These are phyloP conservation scores for Penicillium sp. DNA, from an alignment of 2,329 filamentous ascomycete species.

Conservation along the genomic window DNA sequence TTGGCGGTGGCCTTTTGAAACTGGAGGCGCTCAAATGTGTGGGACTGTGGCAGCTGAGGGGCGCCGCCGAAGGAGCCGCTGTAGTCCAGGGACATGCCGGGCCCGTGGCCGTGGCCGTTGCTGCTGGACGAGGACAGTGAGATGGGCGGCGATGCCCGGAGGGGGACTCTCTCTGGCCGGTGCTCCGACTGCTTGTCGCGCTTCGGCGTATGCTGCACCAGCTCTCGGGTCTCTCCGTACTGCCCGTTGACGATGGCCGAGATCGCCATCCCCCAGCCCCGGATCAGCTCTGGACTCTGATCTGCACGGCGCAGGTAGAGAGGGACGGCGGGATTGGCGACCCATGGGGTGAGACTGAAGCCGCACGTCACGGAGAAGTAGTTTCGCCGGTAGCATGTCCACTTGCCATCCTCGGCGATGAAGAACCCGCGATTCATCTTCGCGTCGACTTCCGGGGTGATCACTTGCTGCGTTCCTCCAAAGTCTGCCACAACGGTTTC, in stretches of 20 bases:
- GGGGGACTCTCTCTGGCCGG: constrained; percentile 62
- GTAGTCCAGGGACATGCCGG: constrained; percentile 31
- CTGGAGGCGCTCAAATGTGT: constrained; percentile 80
- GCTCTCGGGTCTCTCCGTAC: constrained; percentile 68
- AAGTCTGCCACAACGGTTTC: constrained; percentile 31
- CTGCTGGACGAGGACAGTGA: constrained; percentile 26
- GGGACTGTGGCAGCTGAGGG: constrained; percentile 40
- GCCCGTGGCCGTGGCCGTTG: constrained; percentile 15
- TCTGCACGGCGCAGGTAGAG: constrained; percentile 50
- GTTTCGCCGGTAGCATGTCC: constrained; percentile 89
- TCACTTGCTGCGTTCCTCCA: constrained; percentile 32
- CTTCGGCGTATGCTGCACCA: constrained; percentile 88
- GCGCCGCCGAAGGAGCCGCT: constrained; percentile 25
- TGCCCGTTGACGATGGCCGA: constrained; percentile 75
- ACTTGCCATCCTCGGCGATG: constrained; percentile 70
- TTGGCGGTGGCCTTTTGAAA: constrained; percentile 93
- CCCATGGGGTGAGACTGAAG: constrained; percentile 63
- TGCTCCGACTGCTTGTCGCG: constrained; percentile 79
- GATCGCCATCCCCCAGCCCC: constrained; percentile 75
- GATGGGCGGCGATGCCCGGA: constrained; percentile 61
- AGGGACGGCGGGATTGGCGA: constrained; percentile 39
- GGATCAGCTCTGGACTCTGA: constrained; percentile 52
- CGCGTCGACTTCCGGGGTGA: constrained; percentile 69
- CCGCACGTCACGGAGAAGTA: constrained; percentile 84
- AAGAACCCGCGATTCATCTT: constrained; percentile 90